phyloP scores from a whole-genome alignment of 2,329 filamentous ascomycete species.

The Triangularia verruculosa region DNA sequence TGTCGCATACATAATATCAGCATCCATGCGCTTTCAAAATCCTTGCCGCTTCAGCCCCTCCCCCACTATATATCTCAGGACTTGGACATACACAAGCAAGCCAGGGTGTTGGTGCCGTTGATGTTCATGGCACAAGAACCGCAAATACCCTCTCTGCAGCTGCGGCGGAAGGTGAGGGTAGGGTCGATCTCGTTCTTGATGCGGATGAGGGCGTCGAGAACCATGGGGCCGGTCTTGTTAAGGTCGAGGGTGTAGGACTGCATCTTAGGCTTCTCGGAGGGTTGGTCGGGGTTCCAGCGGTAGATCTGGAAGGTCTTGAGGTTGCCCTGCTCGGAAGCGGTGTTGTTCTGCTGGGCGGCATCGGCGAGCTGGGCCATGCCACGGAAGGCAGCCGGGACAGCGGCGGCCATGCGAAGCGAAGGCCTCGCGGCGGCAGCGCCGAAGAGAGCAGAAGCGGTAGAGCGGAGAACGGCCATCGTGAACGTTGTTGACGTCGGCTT shows the following conservation, averaged over 20 bases:
- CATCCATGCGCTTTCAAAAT: conserved; percentile 8
- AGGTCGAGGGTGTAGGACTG: conserved; percentile 92
- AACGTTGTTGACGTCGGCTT: conserved; percentile 20
- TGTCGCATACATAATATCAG: conserved; percentile 40
- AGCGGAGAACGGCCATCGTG: conserved; percentile 63
- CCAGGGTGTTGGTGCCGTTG: conserved; percentile 95
- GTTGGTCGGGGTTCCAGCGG: conserved; percentile 95
- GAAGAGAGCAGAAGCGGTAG: conserved; percentile 51
- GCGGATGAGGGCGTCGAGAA: conserved; percentile 91
- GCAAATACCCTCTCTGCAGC: conserved; percentile 97
- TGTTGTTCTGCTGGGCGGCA: conserved; percentile 45
- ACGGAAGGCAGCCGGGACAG: conserved; percentile 25
- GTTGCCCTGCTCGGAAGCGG: conserved; percentile 61
- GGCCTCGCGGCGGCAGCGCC: conserved; percentile 46
- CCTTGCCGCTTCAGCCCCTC: background rate
- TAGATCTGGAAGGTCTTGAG: conserved; percentile 98
- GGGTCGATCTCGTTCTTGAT: conserved; percentile 99
- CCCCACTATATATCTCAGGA: background rate
- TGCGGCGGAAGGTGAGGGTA: conserved; percentile 91
- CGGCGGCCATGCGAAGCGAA: conserved; percentile 32
- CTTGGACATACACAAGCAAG: conserved; percentile 75
- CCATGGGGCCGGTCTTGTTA: conserved; percentile 99
- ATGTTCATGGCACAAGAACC: conserved; percentile 99
- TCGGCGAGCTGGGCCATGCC: conserved; percentile 36
- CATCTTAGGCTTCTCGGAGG: conserved; percentile 90